Percentiles rank a stretch among this genome's conserved stretches.
These are phyloP conservation scores for Lactarius vividus DNA, from an alignment of 768 basidiomycete genomes.

Conservation along the genomic window DNA sequence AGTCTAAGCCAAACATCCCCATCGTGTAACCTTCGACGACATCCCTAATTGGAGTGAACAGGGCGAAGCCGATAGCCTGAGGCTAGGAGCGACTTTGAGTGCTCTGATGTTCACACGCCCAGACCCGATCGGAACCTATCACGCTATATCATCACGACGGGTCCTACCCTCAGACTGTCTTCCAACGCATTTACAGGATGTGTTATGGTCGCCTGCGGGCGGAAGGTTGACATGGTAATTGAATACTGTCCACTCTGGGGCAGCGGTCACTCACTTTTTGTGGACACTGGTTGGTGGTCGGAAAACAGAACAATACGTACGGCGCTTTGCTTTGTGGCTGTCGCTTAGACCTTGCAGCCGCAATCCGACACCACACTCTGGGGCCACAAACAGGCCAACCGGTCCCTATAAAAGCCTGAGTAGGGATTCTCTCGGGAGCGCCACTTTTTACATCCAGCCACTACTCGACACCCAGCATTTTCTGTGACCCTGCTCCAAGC, in stretches of 20 bases:
- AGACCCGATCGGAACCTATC: too few species aligned
- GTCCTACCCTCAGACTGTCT: too few species aligned
- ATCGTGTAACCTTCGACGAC: neutral
- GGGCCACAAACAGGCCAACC: neutral
- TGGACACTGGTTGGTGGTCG: neutral
- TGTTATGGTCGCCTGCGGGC: too few species aligned
- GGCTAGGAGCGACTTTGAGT: too few species aligned
- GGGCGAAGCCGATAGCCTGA: too few species aligned
- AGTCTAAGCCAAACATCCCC: neutral
- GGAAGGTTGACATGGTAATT: too few species aligned
- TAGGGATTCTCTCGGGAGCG: neutral
- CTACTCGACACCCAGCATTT: neutral
- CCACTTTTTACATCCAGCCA: neutral
- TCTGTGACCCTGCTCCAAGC: neutral
- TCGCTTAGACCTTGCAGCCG: neutral
- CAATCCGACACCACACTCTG: neutral
- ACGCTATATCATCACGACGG: too few species aligned
- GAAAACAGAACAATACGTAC: neutral
- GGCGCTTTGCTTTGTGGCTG: neutral
- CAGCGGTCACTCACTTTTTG: neutral
- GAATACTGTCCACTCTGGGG: too few species aligned
- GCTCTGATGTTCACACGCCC: too few species aligned
- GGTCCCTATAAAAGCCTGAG: constrained; percentile 3
- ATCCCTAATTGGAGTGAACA: too few species aligned
- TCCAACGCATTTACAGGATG: too few species aligned